Base-by-base conservation (phyloP, 2,329 filamentous ascomycete genomes). In the Fusarium buxicola region DNA sequence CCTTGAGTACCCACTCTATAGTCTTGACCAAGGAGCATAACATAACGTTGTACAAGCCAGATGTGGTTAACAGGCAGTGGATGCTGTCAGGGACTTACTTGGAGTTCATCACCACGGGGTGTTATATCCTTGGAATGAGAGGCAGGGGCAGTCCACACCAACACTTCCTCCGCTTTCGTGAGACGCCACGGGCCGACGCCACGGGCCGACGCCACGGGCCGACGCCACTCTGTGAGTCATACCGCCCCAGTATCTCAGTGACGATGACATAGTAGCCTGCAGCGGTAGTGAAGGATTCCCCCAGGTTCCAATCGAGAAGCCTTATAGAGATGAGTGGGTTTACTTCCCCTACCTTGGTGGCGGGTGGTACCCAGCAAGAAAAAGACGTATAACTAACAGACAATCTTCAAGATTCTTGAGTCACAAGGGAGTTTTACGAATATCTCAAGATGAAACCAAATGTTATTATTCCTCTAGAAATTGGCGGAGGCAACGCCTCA, bases 221-320 rank as follows among this genome's bases (percentile, higher is more conserved):
- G 83, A 82, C 3, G 79, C 78, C 11, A 74, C 76, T n/a, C 78
- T 86, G 34, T 77, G 77, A 25, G 79, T 85, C 0, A 76, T 86
- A 12, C 80, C 76, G 32, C 78, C 81, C 0, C 69, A 77, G n/a
- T 78, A 82, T 55, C 73, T 86, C 2, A 61, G 73, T 1, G 79
- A 83, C 49, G 74, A 80, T 39, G 81, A 79, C 2, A 72, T 77
- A 0, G 77, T 87, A 18, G 81, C 80, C 15, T 81, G 80, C 51
- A 83, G 81, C 18, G 83, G 82, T 2, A 80, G 81, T 54, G 82
- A 82, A 69, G 84, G 85, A n/a, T 84, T 81, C 7, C 85, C 85
- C 1, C 83, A 82, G 11, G 84, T 86, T 0, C 78, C 78, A 2
- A 82, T 85, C 57, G 84, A 87, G 73, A 83, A 84, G 63, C 78